Evolutionary conservation across 1,139 yeast genomes (phyloP), one percentile per base, ranked within the genome.

Genomic region (Candida sojae): DNA sequence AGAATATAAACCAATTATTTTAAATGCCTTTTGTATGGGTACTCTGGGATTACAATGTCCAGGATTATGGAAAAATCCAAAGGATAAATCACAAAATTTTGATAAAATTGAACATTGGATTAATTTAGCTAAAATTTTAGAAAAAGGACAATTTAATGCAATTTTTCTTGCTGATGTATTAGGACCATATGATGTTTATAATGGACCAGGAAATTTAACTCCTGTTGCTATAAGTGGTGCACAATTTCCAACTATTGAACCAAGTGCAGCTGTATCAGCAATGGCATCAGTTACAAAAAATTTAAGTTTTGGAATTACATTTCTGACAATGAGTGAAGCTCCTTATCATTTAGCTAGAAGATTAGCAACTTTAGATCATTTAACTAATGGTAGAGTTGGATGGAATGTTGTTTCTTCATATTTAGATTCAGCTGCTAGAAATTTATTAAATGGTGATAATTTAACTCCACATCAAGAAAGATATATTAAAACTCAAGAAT

Each of bases 141-240:
- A 77, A 53, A 64, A 64, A 47, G 82, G 80, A 3, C 72, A 76
- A 54, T 63, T 77, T 48, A 73, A 73, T 52, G 72, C 72, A 2
- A 52, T 77, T 10, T 77, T 77, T 55, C 59, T 77, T 49, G 82
- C 81, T 36, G 82, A 77, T 59, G 75, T 73, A 3, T 58, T 76
- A 29, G 79, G 79, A 5, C 70, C 71, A 4, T 74, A 70, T 54
- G 78, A 73, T 54, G 76, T 71, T 7, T 73, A 68, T 52, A 67
- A 71, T 47, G 75, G 75, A 2, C 75, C 75, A 2, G 50, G 60
- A 3, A 71, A 73, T 49, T 58, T 66, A 40, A 59, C 53, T 2
- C 72, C 74, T 10, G 71, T 75, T 10, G 73, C 75, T 1, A 63
- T 47, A 38, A 59, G 73, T 2, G 78, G 77, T 6, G 71, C 77